phyloP scores from a whole-genome alignment of 306 rosid species.

The Cucurbita maxima region DNA sequence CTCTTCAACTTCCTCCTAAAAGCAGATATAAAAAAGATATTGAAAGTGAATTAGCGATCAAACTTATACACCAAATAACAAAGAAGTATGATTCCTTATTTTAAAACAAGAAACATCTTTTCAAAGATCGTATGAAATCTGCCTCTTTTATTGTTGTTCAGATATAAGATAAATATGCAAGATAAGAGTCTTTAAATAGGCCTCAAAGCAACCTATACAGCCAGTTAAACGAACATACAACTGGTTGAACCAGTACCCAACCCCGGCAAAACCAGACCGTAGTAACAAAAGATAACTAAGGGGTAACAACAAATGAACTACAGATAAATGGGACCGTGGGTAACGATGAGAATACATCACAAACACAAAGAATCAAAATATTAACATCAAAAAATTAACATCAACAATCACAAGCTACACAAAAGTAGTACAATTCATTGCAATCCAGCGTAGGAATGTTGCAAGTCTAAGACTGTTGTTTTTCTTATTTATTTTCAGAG shows the following conservation, averaged over 20 bases:
- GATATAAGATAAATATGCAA: background rate
- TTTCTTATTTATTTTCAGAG: too few relatives aligned
- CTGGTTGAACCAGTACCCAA: background rate
- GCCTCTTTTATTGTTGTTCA: too few relatives aligned
- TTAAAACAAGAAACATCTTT: too few relatives aligned
- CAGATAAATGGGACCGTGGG: background rate
- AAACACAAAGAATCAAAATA: background rate
- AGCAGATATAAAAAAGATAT: slow-evolving; percentile 4
- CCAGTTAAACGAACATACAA: background rate
- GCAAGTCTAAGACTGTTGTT: too few relatives aligned
- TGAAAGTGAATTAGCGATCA: background rate
- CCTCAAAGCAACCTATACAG: background rate
- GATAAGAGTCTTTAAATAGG: background rate
- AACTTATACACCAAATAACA: background rate
- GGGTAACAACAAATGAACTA: background rate
- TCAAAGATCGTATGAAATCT: too few relatives aligned
- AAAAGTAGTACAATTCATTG: background rate
- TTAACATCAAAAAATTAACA: background rate
- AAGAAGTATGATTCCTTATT: too few relatives aligned
- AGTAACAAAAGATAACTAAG: background rate
- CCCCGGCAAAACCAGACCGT: background rate
- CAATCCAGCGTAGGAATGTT: background rate
- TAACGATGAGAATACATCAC: background rate
- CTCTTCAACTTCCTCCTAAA: slow-evolving; percentile 88
- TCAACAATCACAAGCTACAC: background rate